These are phyloP conservation scores for Daldinia caldariorum DNA, from an alignment of 495 filamentous ascomycete species.

Conservation along the genomic window DNA sequence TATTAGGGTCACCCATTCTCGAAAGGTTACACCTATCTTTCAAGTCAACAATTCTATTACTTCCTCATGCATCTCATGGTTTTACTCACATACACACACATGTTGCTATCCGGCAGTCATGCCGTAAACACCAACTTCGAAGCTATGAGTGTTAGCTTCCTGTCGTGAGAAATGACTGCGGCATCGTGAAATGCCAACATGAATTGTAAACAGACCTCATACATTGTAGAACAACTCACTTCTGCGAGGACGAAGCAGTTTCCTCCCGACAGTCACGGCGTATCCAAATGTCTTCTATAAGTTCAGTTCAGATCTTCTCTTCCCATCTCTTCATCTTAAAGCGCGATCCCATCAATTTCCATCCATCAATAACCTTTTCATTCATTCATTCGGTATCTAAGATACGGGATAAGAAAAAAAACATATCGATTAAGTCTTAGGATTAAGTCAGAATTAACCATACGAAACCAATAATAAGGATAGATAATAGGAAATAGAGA, in stretches of 20 bases:
- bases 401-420: not conserved
- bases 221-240: not conserved
- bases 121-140: not conserved
- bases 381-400: not conserved
- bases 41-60: not conserved
- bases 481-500: constrained; percentile 2
- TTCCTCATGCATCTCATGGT: not conserved
- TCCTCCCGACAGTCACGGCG: not conserved
- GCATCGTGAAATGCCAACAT: not conserved
- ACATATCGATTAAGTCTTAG: not conserved
- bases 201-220: not conserved
- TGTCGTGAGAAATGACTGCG: not conserved
- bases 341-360: not conserved
- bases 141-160: not conserved
- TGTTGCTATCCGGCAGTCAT: not conserved
- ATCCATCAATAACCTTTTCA: not conserved
- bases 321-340: not conserved
- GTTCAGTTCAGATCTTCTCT: not conserved
- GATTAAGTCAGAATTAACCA: not conserved
- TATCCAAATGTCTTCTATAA: constrained; percentile 4
- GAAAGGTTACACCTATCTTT: not conserved
- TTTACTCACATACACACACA: not conserved
- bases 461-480: not conserved
- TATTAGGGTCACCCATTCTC: not conserved
- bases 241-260: not conserved